Percentiles rank a stretch among this genome's conserved stretches.
Evolutionary conservation across 2,329 filamentous ascomycete genomes (phyloP).

Genomic region (Monilinia polystroma): DNA sequence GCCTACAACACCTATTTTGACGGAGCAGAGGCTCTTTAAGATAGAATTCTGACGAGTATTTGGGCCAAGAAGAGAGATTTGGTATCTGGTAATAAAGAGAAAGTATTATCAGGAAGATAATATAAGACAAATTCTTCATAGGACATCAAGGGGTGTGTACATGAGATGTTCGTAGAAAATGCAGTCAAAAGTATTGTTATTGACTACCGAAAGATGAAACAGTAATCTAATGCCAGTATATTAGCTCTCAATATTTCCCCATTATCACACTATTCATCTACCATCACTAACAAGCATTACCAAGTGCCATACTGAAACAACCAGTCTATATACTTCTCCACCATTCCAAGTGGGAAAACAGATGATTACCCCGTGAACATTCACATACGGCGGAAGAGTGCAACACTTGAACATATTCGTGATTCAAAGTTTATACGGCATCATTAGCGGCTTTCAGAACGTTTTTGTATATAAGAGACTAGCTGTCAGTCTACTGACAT

Average conservation of each 20-base stretch:
- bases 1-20: too few species aligned
- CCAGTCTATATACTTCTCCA: not conserved
- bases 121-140: not conserved
- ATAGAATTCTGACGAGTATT: not conserved
- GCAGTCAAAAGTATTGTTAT: not conserved
- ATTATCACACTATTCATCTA: too few species aligned
- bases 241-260: too few species aligned
- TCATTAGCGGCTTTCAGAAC: rapidly evolving
- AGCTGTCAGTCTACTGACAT: not conserved
- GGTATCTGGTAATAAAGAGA: not conserved
- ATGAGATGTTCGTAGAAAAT: not conserved
- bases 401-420: not conserved
- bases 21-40: too few species aligned
- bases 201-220: not conserved
- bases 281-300: too few species aligned
- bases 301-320: too few species aligned
- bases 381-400: not conserved
- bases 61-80: too few species aligned
- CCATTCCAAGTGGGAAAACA: too few species aligned
- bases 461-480: not conserved
- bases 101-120: not conserved
- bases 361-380: not conserved
- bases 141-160: not conserved
- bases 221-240: not conserved
- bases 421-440: not conserved